Evolutionary conservation across 148 eudicot genomes (phyloP).

Genomic region (Arctostaphylos glauca): DNA sequence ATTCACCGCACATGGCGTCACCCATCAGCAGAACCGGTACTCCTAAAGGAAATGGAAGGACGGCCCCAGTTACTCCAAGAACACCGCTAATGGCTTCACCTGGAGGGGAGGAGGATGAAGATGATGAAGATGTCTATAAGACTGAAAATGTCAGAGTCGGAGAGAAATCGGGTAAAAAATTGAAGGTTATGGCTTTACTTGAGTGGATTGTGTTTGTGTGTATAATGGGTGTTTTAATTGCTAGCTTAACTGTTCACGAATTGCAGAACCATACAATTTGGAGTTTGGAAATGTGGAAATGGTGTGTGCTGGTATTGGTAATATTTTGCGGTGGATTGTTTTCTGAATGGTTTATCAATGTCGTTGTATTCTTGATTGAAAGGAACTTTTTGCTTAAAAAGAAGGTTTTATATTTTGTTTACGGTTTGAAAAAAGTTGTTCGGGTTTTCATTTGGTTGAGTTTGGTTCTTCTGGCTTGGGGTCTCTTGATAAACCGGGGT

Average conservation of each 20-base stretch:
- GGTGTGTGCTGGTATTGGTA: slow-evolving; percentile 66
- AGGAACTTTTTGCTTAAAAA: slow-evolving; percentile 62
- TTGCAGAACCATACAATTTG: slow-evolving; percentile 31
- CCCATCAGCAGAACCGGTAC: slow-evolving; percentile 20
- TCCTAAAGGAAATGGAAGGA: slow-evolving; percentile 20
- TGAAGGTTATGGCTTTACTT: slow-evolving; percentile 31
- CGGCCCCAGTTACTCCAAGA: slow-evolving; percentile 45
- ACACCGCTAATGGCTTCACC: slow-evolving; percentile 54
- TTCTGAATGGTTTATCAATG: slow-evolving; percentile 48
- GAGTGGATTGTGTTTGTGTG: slow-evolving; percentile 52
- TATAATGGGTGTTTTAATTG: slow-evolving; percentile 39
- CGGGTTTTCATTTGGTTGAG: slow-evolving; percentile 67
- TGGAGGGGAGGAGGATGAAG: slow-evolving; percentile 14
- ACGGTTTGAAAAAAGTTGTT: slow-evolving; percentile 62
- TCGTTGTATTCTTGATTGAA: slow-evolving; percentile 59
- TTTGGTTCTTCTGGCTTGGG: slow-evolving; percentile 78
- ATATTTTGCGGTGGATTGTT: slow-evolving; percentile 61
- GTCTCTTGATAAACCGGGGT: slow-evolving; percentile 57
- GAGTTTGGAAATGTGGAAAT: slow-evolving; percentile 72
- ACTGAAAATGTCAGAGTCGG: slow-evolving; percentile 25
- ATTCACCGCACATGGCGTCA: slow-evolving; percentile 32
- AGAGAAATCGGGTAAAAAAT: slow-evolving; percentile 29
- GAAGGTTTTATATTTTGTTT: slow-evolving; percentile 76
- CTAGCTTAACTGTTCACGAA: slow-evolving; percentile 43
- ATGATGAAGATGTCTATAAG: slow-evolving; percentile 58